A percentile compares a stretch with the other conserved stretches of the same genome.
These are phyloP conservation scores for Naganishia onofrii DNA, from an alignment of 768 basidiomycete species.

Conservation along the genomic window DNA sequence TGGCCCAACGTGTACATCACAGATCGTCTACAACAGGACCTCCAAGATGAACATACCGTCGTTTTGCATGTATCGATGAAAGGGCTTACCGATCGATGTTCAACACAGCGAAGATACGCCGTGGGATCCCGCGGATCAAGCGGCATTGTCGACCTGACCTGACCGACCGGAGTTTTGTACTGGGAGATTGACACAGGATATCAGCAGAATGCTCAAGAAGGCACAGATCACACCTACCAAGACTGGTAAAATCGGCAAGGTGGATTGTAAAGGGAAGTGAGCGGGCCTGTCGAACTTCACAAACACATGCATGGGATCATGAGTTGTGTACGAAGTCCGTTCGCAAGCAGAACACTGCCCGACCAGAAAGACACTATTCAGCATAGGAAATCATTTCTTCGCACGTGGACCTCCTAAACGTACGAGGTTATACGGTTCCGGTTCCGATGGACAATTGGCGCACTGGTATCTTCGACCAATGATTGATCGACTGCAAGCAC, in stretches of 20 bases:
- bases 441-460: constrained; percentile 76
- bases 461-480: constrained; percentile 82
- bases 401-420: constrained; percentile 35
- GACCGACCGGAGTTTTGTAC: constrained; percentile 30
- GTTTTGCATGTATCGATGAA: not conserved
- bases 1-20: constrained; percentile 77
- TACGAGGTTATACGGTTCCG: constrained; percentile 72
- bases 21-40: constrained; percentile 64
- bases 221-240: constrained; percentile 59
- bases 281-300: constrained; percentile 82
- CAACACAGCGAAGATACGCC: constrained; percentile 44
- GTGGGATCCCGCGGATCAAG: constrained; percentile 31
- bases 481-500: constrained; percentile 56
- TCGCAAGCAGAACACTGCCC: constrained; percentile 78
- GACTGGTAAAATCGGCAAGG: constrained; percentile 65
- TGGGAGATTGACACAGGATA: constrained; percentile 38
- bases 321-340: constrained; percentile 68
- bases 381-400: not conserved
- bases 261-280: constrained; percentile 60
- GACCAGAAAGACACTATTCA: not conserved
- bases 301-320: constrained; percentile 82
- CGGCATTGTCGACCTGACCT: constrained; percentile 26
- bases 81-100: constrained; percentile 41
- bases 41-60: not conserved
- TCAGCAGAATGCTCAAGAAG: constrained; percentile 60